Base-by-base conservation (phyloP, 2,329 filamentous ascomycete species). In the Pezicula carpinea region DNA sequence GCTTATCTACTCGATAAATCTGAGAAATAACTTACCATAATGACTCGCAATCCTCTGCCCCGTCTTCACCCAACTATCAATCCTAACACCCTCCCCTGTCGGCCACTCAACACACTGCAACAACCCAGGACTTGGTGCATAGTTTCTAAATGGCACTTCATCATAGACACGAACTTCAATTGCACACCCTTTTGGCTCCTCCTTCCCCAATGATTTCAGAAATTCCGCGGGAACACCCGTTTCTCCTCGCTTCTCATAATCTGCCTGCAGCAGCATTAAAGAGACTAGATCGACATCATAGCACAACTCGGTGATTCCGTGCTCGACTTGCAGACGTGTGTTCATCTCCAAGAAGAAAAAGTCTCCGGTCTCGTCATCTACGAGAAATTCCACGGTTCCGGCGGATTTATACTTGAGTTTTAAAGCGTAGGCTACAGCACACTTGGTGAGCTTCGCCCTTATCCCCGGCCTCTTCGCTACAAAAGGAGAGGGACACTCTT, bases 101-200 rank as follows among this genome's bases (percentile, higher is more conserved):
- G 53, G 52, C 47, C 50, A 56, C 26, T 45, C 26, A 80, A 61
- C 79, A 31, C 41, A 53, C 40, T 39, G 55, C 22, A 55, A 39
- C 17, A 53, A 33, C 59, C 47, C 70, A 47, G n/a, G 64, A 59
- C 32, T 71, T 56, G 85, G 84, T 5, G 84, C 78, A 62, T 87
- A 88, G 50, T 82, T 80, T 35, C 58, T 55, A 15, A 59, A 77
- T 5, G 84, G 84, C 50, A 85, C 85, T 58, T 89, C 85, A 2
- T 84, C 85, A 62, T 88, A 88, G 47, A 88, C 85, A 47, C 85
- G 71, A 18, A 82, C 84, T 63, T 89, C 85, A 49, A 88, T 85
- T 0, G 82, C 82, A 61, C 82, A 79, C 0, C 83, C 82, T 45
- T 71, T 73, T 4, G 50, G 49, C 53, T 86, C 85, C 36, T 48